Evolutionary conservation across 192 early-diverging fungal genomes (phyloP), one percentile per base, ranked within the genome.

Genomic region (Coemansia sp.): DNA sequence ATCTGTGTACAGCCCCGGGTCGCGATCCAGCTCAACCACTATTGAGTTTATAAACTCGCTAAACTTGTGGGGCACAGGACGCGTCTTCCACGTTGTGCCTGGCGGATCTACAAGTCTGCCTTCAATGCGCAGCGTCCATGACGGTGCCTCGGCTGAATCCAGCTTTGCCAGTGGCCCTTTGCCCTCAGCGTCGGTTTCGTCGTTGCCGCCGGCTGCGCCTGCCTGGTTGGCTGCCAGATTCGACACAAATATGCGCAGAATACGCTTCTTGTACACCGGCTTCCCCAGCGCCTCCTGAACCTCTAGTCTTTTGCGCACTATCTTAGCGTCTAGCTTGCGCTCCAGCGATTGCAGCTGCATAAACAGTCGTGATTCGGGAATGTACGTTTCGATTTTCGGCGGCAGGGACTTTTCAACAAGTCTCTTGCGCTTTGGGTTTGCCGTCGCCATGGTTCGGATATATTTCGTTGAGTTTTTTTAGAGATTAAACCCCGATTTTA

Each of bases 351-450:
- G 86, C 23, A 99, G 83, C 62, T 95, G 88, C 28, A 85, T 87
- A 70, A 94, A 96, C 29, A 96, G 79, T 35, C 85, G 87, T 29
- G 97, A 94, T 75, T 99, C 97, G 10, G 95, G 94, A 31, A 99
- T 90, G 78, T 90, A 90, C 1, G 89, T 77, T 43, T 95, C 95
- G 71, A 99, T 90, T 88, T 94, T 84, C 26, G 65, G 63, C 15
- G 83, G 80, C 35, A 83, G 64, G 20, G 61, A 69, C 43, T 70
- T 71, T 31, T 84, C 76, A 45, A 77, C 68, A 9, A 77, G 68
- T 29, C 77, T 63, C 64, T 71, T 72, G 68, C 74, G 72, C 60
- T 79, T 75, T 60, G 66, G 29, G 26, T 26, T 66, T 29, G 71
- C 35, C 1, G 71, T 67, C 1, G 76, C 59, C 76, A 80, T 79